Evolutionary conservation across 2,329 filamentous ascomycete genomes (phyloP).

Genomic region (Colletotrichum abscissum): DNA sequence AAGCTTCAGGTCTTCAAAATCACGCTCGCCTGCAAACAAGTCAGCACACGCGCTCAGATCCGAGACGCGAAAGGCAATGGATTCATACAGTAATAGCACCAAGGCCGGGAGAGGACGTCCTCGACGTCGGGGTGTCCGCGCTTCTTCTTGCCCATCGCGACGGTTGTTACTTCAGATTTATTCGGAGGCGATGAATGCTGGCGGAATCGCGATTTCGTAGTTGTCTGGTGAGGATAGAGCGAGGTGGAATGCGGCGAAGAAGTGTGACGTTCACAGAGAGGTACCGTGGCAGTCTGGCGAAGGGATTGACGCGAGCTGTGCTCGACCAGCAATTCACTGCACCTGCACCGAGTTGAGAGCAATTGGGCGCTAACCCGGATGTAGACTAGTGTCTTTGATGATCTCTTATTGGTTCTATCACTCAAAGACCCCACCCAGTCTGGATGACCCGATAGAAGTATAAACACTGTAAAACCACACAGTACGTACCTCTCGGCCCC

Average conservation of each 20-base stretch:
- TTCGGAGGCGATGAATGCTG: no score
- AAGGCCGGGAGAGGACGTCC: slow-evolving; percentile 87
- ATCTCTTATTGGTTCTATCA: not conserved
- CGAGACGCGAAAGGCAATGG: slow-evolving; percentile 11
- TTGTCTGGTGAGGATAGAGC: not conserved
- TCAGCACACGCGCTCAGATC: slow-evolving; percentile 31
- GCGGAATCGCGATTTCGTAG: not conserved
- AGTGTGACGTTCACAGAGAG: slow-evolving; percentile 13
- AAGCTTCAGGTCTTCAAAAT: slow-evolving; percentile 97
- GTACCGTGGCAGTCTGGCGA: slow-evolving; percentile 18
- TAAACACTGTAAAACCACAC: not conserved
- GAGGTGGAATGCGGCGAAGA: slow-evolving; percentile 12
- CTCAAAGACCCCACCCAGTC: accelerated
- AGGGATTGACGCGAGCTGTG: slow-evolving; percentile 34
- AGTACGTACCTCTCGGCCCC: not conserved
- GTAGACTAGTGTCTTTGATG: accelerated
- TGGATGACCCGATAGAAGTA: accelerated
- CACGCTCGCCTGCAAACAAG: slow-evolving; percentile 76
- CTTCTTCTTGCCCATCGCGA: slow-evolving; percentile 87
- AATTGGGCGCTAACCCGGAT: slow-evolving; percentile 14
- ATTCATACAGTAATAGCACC: slow-evolving; percentile 93
- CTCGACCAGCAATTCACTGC: slow-evolving; percentile 13
- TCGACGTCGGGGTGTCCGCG: slow-evolving; percentile 87
- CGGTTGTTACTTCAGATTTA: not conserved
- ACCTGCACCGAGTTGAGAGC: slow-evolving; percentile 12